Evolutionary conservation across 2,329 filamentous ascomycete species (phyloP).

Genomic region (Thyridium curvatum): DNA sequence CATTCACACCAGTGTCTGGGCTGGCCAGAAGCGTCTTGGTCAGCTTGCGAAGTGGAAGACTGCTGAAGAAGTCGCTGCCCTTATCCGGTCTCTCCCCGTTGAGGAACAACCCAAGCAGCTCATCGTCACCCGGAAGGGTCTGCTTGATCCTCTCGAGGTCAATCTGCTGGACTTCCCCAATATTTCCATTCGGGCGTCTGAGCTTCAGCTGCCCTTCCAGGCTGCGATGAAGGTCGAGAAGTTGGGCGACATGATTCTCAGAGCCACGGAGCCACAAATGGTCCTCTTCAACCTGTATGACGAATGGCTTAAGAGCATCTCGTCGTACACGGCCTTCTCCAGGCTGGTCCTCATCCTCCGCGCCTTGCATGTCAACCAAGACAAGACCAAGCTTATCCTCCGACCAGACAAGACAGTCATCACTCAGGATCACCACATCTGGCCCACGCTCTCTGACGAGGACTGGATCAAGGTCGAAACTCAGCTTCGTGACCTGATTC

Average conservation of each 20-base stretch:
- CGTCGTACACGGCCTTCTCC: conserved; percentile 97
- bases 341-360: conserved; percentile 88
- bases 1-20: conserved; percentile 98
- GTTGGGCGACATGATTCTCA: conserved; percentile 96
- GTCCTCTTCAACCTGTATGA: conserved; percentile 98
- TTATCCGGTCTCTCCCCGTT: conserved; percentile 90
- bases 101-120: conserved; percentile 99
- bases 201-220: conserved; percentile 96
- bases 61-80: conserved; percentile 95
- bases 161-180: conserved; percentile 98
- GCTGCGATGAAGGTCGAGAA: conserved; percentile 99
- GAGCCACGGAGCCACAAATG: conserved; percentile 99
- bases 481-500: conserved; percentile 85
- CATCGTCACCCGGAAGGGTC: conserved; percentile 95
- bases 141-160: conserved; percentile 93
- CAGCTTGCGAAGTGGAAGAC: conserved; percentile 99
- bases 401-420: conserved; percentile 97
- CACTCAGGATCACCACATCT: conserved; percentile 97
- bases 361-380: conserved; percentile 93
- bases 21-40: conserved; percentile 96
- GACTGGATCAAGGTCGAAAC: conserved; percentile 99
- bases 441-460: conserved; percentile 89
- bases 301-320: conserved; percentile 97
- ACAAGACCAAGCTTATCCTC: conserved; percentile 94
- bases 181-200: conserved; percentile 95